phyloP scores from a whole-genome alignment of 371 early-diverging fungal species.

The Capniomyces stellatus region DNA sequence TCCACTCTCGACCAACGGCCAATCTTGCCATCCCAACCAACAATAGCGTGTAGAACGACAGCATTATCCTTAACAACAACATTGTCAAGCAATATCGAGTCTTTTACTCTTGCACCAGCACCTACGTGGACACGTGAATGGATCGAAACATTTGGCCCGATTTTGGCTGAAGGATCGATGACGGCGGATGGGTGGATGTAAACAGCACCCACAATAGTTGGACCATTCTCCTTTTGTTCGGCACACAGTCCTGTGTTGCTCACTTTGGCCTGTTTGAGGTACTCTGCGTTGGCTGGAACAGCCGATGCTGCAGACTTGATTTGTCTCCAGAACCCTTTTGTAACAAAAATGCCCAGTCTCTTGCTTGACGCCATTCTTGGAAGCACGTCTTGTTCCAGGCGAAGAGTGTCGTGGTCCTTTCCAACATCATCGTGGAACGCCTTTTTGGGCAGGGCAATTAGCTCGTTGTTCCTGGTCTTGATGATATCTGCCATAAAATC shows the following conservation, averaged over 20 bases:
- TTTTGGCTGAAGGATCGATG: constrained; percentile 82
- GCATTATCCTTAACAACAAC: constrained; percentile 73
- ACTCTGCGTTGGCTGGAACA: constrained; percentile 77
- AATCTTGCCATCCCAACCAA: constrained; percentile 90
- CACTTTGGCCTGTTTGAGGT: constrained; percentile 55
- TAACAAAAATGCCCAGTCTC: constrained; percentile 63
- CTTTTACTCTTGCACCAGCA: constrained; percentile 84
- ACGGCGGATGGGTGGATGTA: constrained; percentile 87
- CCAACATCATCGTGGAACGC: constrained; percentile 23
- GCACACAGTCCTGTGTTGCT: constrained; percentile 30
- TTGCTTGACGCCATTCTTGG: constrained; percentile 59
- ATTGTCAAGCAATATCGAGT: constrained; percentile 86
- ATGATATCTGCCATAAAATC: constrained; percentile 62
- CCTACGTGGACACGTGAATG: constrained; percentile 87
- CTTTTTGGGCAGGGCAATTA: constrained; percentile 35
- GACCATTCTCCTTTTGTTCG: constrained; percentile 27
- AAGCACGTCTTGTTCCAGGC: constrained; percentile 82
- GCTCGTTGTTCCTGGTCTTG: constrained; percentile 29
- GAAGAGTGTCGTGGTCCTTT: constrained; percentile 46
- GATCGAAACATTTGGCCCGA: constrained; percentile 92
- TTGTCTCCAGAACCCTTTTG: constrained; percentile 77
- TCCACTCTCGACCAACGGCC: constrained; percentile 89
- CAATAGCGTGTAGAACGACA: constrained; percentile 75
- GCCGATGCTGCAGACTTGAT: constrained; percentile 92
- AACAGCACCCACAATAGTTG: constrained; percentile 78